Evolutionary conservation across 768 basidiomycete genomes (phyloP), one percentile per base, ranked within the genome.

Genomic region (Mycena galericulata): DNA sequence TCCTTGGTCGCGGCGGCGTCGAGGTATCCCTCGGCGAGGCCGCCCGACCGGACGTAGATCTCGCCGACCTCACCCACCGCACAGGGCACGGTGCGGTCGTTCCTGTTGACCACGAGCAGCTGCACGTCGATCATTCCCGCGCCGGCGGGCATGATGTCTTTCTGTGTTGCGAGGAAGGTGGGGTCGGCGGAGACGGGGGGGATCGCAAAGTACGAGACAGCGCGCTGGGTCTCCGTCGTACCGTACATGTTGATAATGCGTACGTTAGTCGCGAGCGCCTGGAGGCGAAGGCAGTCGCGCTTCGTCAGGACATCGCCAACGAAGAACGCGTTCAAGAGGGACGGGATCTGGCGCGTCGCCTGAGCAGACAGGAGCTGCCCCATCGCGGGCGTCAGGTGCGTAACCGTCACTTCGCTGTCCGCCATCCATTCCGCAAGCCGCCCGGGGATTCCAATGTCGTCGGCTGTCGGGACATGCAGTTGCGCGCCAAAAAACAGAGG

Each of bases 201-300:
- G 73, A 99, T 95, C 24, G 90, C 87, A 77, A 97, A 98, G 82
- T 98, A 99, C 24, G 97, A 98, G 12, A 99, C 98, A 2, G 98
- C 98, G 58, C 98, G 94, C 78, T 99, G 98, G 10, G 98, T 99
- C 81, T 99, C 98, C 24, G 98, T 99, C 9, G 98, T 99, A 18
- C 98, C 98, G 79, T 98, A 99, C 98, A 99, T 99, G 85, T 99
- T 99, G 80, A 99, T 91, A 77, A 99, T 98, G 36, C 90, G 85
- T 17, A 97, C 96, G 73, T 99, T 98, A 15, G 89, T 83, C 2
- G 97, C 98, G 53, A 99, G 90, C 2, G 93, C 86, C 78, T 99
- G 98, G 3, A 99, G 87, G 38, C 98, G 93, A 45, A 93, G 88
- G 75, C 97, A 99, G 79, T 99, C 98, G 47, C 98, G 93, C 80